Conservation (phyloP, 148 eudicot genomes). For the Fagopyrum homotropicum region DNA sequence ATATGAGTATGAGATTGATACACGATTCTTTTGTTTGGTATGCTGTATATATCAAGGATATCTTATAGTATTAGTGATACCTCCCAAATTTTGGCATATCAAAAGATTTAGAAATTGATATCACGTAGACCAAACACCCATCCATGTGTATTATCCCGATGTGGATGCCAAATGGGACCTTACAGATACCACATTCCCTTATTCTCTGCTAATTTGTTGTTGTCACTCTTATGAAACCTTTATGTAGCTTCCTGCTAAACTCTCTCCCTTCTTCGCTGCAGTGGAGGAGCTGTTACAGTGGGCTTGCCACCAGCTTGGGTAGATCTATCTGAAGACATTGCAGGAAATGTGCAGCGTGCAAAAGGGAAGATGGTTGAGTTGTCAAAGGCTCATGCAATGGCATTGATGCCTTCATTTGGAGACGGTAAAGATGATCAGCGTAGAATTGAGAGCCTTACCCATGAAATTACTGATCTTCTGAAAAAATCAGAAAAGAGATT, state of each 20-base stretch:
- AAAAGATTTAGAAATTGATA: too few relatives aligned
- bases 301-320: slow-evolving; percentile 51
- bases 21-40: too few relatives aligned
- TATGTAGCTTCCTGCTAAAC: background rate
- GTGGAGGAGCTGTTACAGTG: slow-evolving; percentile 24
- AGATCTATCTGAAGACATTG: slow-evolving; percentile 39
- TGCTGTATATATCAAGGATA: too few relatives aligned
- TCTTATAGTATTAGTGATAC: too few relatives aligned
- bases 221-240: too few relatives aligned
- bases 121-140: too few relatives aligned
- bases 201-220: background rate
- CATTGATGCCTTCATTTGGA: slow-evolving; percentile 45
- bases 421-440: slow-evolving; percentile 45
- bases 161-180: background rate
- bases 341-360: slow-evolving; percentile 38
- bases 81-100: too few relatives aligned
- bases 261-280: slow-evolving; percentile 17
- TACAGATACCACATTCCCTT: background rate
- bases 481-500: slow-evolving; percentile 36
- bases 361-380: slow-evolving; percentile 34
- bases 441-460: slow-evolving; percentile 33
- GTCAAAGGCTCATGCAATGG: slow-evolving; percentile 37
- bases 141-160: too few relatives aligned
- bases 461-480: slow-evolving; percentile 32
- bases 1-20: too few relatives aligned